Conservation (phyloP, 352 stramenopile genomes). For the Phytophthora aleatoria region DNA sequence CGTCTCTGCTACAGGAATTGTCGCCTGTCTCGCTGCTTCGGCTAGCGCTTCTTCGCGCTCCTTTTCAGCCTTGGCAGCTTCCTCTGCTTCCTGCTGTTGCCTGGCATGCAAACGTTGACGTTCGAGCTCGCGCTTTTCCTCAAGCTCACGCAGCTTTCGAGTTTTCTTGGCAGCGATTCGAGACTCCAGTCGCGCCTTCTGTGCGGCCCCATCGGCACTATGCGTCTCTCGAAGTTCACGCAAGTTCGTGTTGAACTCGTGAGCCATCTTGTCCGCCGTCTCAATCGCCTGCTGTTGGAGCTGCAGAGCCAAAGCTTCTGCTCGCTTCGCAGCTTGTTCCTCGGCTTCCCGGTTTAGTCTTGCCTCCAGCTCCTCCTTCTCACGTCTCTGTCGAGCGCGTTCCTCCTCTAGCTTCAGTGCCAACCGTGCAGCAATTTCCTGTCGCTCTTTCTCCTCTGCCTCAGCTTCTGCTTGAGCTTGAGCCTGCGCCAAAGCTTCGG, state of each 20-base stretch:
- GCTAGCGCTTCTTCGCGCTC: conserved; percentile 34
- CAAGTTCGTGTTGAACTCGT: conserved; percentile 70
- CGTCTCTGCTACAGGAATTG: conserved; percentile 5
- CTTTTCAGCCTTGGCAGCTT: conserved; percentile 40
- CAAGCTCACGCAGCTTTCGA: conserved; percentile 74
- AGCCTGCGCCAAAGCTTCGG: conserved; percentile 23
- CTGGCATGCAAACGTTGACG: conserved; percentile 49
- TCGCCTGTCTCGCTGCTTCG: conserved; percentile 21
- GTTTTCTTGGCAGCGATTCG: conserved; percentile 79
- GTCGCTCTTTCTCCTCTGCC: conserved; percentile 38
- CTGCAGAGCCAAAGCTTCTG: conserved; percentile 27
- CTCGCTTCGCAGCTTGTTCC: conserved; percentile 39
- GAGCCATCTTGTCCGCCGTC: conserved; percentile 57
- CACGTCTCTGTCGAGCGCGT: conserved; percentile 49
- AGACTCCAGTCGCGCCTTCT: conserved; percentile 76
- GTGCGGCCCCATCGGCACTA: conserved; percentile 54
- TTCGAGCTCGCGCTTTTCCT: conserved; percentile 69
- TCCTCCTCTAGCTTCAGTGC: conserved; percentile 57
- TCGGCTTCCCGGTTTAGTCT: conserved; percentile 52
- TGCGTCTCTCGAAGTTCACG: conserved; percentile 59
- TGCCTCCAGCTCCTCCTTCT: conserved; percentile 49
- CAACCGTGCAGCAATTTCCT: conserved; percentile 35
- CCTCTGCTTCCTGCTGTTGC: conserved; percentile 48
- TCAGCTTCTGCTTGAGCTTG: conserved; percentile 36
- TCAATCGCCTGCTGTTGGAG: conserved; percentile 51